phyloP scores from a whole-genome alignment of 2,329 filamentous ascomycete genomes.

The Camillea tinctor region DNA sequence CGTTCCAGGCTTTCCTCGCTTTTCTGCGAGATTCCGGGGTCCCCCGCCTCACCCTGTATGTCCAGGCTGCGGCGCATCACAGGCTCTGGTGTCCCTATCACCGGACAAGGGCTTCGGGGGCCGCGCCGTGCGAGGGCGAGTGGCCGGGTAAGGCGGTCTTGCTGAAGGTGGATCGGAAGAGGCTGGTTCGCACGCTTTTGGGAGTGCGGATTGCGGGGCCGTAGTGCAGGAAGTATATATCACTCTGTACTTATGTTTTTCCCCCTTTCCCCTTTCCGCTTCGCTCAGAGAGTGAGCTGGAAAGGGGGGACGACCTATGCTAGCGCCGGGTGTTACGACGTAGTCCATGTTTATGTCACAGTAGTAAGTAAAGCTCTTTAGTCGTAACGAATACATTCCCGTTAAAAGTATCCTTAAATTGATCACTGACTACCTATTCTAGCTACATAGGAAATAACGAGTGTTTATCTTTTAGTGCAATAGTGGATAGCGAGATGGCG shows the following conservation, averaged over 20 bases:
- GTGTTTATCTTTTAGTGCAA: no score
- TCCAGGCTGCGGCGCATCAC: constrained; percentile 23
- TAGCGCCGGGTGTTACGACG: no score
- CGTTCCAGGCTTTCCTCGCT: constrained; percentile 30
- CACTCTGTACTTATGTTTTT: neutral
- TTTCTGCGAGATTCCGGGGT: constrained; percentile 20
- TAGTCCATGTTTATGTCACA: no score
- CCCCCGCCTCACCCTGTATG: constrained; percentile 14
- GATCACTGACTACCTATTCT: no score
- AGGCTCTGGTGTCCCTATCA: constrained; percentile 30
- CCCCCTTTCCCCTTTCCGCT: neutral
- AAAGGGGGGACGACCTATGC: no score
- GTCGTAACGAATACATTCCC: no score
- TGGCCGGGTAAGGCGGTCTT: constrained; percentile 20
- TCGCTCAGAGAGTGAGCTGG: neutral
- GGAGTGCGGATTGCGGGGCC: constrained; percentile 7
- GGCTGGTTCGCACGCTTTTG: constrained; percentile 15
- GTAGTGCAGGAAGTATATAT: neutral
- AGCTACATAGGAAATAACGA: no score
- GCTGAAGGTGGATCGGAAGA: constrained; percentile 21
- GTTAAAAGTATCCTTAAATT: no score
- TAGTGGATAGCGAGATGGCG: no score
- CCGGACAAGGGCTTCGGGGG: constrained; percentile 13
- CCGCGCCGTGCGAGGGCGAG: constrained; percentile 20
- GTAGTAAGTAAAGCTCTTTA: no score